Base-by-base conservation (phyloP, 495 filamentous ascomycete species). In the Tuber aestivum region DNA sequence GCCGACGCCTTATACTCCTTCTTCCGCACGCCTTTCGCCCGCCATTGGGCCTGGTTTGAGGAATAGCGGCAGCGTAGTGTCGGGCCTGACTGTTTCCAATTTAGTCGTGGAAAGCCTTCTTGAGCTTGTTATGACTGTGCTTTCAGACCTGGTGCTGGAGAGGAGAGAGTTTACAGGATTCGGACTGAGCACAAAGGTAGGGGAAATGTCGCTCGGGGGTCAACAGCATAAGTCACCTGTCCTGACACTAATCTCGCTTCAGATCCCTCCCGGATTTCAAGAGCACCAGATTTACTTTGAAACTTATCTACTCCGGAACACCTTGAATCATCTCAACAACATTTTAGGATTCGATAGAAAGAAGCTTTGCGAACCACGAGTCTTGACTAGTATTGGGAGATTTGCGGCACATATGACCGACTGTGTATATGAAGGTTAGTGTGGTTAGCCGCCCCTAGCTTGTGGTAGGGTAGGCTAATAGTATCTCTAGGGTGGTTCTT, bases 251-350 rank as follows among this genome's bases (percentile, higher is more conserved):
- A 71, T 72, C 72, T 23, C n/a, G 70, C 56, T 65, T 65, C 27
- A 65, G 69, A 79, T 94, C 2, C 95, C 95, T 3, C 92, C 95
- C 7, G 94, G 95, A 2, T 97, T 95, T 81, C 88, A 93, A 80
- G 95, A 97, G 80, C 92, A 97, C 78, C 94, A 97, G 77, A 94
- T 94, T 8, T 95, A 93, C 82, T 97, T 98, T 80, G 93, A 94
- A 83, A 96, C 96, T 0, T 97, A 95, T 84, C 83, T 98, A 20
- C 86, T 97, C 23, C 88, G 89, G 44, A 91, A 91, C 73, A 89
- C 92, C 14, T 86, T 98, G 68, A 89, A 90, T 12, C 89, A 91
- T 69, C 83, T 97, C 69, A 87, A 87, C 69, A 92, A 89, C 76
- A 85, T 88, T 14, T 86, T 97, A 35, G 88, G 92, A 74, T 86